These are phyloP conservation scores for Scutellaria barbata DNA, from an alignment of 257 asterid species.

Conservation along the genomic window DNA sequence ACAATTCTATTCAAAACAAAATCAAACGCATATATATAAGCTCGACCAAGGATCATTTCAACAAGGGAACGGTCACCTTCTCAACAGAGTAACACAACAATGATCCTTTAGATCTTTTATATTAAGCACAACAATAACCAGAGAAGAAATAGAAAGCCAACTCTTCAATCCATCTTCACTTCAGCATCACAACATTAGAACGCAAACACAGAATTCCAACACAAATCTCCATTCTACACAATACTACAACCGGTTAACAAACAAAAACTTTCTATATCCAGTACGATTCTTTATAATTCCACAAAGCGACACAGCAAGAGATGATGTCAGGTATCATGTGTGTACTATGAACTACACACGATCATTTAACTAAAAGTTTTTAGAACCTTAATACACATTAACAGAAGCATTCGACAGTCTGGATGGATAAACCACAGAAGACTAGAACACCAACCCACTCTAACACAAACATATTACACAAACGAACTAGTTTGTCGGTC, in stretches of 20 bases:
- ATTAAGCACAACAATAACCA: not conserved
- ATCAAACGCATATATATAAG: no score
- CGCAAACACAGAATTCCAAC: not conserved
- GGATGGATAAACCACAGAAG: slow-evolving; percentile 20
- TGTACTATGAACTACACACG: not conserved
- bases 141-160: not conserved
- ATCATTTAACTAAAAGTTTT: not conserved
- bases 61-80: not conserved
- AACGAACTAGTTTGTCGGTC: slow-evolving; percentile 30
- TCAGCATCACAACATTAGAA: not conserved
- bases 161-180: not conserved
- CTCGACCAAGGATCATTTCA: not conserved
- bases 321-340: slow-evolving; percentile 1
- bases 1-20: not conserved
- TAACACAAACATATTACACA: slow-evolving; percentile 19
- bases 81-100: not conserved
- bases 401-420: slow-evolving; percentile 14
- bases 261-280: not conserved
- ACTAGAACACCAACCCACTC: slow-evolving; percentile 14
- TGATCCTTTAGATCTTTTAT: not conserved
- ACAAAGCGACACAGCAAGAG: not conserved
- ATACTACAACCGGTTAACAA: not conserved
- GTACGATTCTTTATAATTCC: not conserved
- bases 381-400: slow-evolving; percentile 25
- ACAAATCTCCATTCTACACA: not conserved